Percentiles rank a stretch among this genome's conserved stretches.
Conservation (phyloP, 768 basidiomycete genomes). For the Clitopilus hobsonii region DNA sequence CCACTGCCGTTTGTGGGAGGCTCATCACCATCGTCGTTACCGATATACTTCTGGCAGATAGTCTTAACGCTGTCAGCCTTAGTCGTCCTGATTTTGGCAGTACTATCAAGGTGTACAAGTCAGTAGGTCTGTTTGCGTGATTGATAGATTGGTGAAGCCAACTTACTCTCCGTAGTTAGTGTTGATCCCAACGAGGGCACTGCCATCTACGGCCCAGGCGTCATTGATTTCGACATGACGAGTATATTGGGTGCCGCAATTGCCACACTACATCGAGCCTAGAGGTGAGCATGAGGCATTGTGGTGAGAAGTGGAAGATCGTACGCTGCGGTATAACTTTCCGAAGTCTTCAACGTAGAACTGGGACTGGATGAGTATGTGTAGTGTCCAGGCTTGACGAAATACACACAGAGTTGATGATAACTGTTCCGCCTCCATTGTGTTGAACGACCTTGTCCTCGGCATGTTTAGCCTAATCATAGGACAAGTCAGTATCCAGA, state of each 20-base stretch:
- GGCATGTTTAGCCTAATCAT: slow-evolving; percentile 21
- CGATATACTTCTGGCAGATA: slow-evolving; percentile 25
- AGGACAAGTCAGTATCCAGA: neutral
- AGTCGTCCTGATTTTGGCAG: slow-evolving; percentile 27
- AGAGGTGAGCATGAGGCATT: no score
- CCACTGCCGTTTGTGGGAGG: slow-evolving; percentile 23
- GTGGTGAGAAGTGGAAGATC: no score
- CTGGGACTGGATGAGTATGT: slow-evolving; percentile 9
- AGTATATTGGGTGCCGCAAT: slow-evolving; percentile 25
- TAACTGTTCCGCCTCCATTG: slow-evolving; percentile 30
- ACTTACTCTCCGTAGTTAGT: slow-evolving; percentile 35
- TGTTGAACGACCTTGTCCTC: slow-evolving; percentile 26
- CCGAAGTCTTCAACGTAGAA: slow-evolving; percentile 37
- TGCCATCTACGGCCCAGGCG: slow-evolving; percentile 27
- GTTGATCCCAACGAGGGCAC: slow-evolving; percentile 26
- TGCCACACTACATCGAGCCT: no score
- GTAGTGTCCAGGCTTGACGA: neutral
- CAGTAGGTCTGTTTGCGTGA: no score
- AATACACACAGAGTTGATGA: slow-evolving; percentile 30
- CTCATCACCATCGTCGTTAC: slow-evolving; percentile 25
- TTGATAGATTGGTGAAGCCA: no score
- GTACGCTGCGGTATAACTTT: slow-evolving; percentile 32
- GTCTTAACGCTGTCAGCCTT: slow-evolving; percentile 21
- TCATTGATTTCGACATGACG: slow-evolving; percentile 27
- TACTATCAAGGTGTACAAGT: slow-evolving; percentile 18